Conservation (phyloP, 495 filamentous ascomycete species). For the Viridothelium virens region DNA sequence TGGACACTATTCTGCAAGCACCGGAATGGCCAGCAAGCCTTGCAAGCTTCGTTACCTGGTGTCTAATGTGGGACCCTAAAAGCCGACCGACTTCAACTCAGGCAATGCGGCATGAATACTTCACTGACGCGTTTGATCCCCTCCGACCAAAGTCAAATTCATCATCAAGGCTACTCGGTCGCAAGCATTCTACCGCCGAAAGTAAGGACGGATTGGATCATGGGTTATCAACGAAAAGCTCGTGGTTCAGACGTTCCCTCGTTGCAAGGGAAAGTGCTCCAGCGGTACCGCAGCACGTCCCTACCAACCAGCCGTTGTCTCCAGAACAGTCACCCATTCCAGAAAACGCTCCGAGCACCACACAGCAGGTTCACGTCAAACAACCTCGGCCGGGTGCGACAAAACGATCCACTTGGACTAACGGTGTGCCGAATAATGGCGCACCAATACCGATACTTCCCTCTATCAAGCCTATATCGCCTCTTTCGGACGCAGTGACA, state of each 20-base stretch:
- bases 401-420: conserved; percentile 86
- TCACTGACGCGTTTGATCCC: conserved; percentile 90
- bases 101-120: conserved; percentile 89
- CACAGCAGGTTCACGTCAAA: conserved; percentile 14
- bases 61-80: conserved; percentile 98
- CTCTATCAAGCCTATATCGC: conserved; percentile 90
- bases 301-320: conserved; percentile 28
- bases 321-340: conserved; percentile 54
- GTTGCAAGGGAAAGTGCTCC: conserved; percentile 61
- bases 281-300: conserved; percentile 41
- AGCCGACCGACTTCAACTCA: conserved; percentile 88
- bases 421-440: conserved; percentile 60
- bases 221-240: conserved; percentile 33
- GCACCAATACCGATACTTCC: conserved; percentile 97
- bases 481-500: conserved; percentile 82
- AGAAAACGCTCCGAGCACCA: conserved; percentile 35
- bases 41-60: conserved; percentile 93
- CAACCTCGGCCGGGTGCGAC: conserved; percentile 54
- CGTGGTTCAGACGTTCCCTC: conserved; percentile 93
- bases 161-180: conserved; percentile 70
- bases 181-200: conserved; percentile 78
- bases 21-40: conserved; percentile 89
- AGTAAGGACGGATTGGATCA: conserved; percentile 55
- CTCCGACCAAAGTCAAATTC: conserved; percentile 77
- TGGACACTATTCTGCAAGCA: conserved; percentile 85